Base-by-base conservation (phyloP, 2,329 filamentous ascomycete genomes). In the Arthrobotrys sinensis region DNA sequence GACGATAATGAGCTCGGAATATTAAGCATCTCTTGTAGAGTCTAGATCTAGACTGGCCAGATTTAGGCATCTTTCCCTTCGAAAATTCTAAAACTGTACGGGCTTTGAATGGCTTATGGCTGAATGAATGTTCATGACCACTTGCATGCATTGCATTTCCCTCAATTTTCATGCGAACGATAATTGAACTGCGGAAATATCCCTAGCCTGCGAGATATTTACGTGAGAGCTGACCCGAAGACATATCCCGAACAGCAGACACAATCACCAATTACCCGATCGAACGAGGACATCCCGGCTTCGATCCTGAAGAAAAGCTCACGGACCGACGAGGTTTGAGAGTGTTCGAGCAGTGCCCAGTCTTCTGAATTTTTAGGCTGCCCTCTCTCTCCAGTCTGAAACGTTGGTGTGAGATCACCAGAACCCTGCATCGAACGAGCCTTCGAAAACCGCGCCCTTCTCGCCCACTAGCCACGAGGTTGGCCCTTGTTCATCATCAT, bases 321-420 rank as follows among this genome's bases (percentile, higher is more conserved):
- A 71, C 63, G 67, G 62, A 66, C 67, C 62, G 52, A 67, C 62
- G 55, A 60, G 69, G 64, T 63, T 64, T 64, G 52, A 60, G 45
- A 65, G 52, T 64, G 66, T 50, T 67, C 63, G 50, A 67, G 50
- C 24, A 28, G 24, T 64, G 38, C 28, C 55, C 19, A 60, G 45
- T 52, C 19, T 19, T 57, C 55, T 19, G 38, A 21, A 28, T 55
- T 62, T 62, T 43, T 78, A 72, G 67, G 75, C 67, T 77, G 63
- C 75, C 67, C 40, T 68, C 57, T 46, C 16, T 45, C 40, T 19
- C 34, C 12, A 32, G 70, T 72, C 67, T 78, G 75, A 78, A 78
- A 78, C 75, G 57, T 53, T 72, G 67, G 75, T 77, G 73, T 71
- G 67, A 72, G 75, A 78, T 78, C 75, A 67, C 28, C 67, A 40